Evolutionary conservation across 192 early-diverging fungal species (phyloP).

Genomic region (Mortierella alpina): DNA sequence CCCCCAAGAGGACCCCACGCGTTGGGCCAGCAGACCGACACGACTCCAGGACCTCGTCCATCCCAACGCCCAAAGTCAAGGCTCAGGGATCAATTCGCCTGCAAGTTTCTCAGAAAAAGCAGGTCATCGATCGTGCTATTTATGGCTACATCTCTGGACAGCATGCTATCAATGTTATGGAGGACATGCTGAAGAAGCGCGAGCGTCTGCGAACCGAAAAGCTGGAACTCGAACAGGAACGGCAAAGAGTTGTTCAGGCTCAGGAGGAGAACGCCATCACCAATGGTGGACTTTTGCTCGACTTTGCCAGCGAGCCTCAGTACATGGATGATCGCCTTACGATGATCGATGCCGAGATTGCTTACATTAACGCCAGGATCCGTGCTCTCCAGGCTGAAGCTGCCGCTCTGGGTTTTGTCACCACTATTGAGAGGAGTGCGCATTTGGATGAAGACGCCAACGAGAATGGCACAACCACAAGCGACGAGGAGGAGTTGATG

Average conservation of each 20-base stretch:
- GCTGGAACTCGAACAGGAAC: slow-evolving; percentile 59
- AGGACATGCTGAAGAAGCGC: slow-evolving; percentile 64
- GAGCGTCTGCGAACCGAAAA: slow-evolving; percentile 60
- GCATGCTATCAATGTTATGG: slow-evolving; percentile 63
- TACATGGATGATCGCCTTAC: slow-evolving; percentile 69
- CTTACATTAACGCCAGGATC: slow-evolving; percentile 66
- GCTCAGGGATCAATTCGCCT: slow-evolving; percentile 25
- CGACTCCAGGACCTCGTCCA: slow-evolving; percentile 9
- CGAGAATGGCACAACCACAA: slow-evolving; percentile 10
- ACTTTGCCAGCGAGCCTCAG: slow-evolving; percentile 53
- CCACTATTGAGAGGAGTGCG: slow-evolving; percentile 24
- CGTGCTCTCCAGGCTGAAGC: slow-evolving; percentile 63
- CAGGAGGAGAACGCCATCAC: slow-evolving; percentile 52
- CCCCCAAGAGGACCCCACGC: slow-evolving; percentile 47
- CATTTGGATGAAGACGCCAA: slow-evolving; percentile 14
- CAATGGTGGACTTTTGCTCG: slow-evolving; percentile 33
- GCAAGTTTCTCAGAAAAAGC: slow-evolving; percentile 61
- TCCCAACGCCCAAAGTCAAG: slow-evolving; percentile 14
- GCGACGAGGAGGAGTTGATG: slow-evolving; percentile 48
- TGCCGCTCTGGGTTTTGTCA: slow-evolving; percentile 49
- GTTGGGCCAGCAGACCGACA: slow-evolving; percentile 26
- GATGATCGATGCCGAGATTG: slow-evolving; percentile 67
- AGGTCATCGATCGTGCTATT: slow-evolving; percentile 64
- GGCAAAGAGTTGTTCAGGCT: slow-evolving; percentile 54
- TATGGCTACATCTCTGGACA: slow-evolving; percentile 65